Evolutionary conservation across 306 rosid species (phyloP), one percentile per base, ranked within the genome.

Genomic region (Inga laurina): DNA sequence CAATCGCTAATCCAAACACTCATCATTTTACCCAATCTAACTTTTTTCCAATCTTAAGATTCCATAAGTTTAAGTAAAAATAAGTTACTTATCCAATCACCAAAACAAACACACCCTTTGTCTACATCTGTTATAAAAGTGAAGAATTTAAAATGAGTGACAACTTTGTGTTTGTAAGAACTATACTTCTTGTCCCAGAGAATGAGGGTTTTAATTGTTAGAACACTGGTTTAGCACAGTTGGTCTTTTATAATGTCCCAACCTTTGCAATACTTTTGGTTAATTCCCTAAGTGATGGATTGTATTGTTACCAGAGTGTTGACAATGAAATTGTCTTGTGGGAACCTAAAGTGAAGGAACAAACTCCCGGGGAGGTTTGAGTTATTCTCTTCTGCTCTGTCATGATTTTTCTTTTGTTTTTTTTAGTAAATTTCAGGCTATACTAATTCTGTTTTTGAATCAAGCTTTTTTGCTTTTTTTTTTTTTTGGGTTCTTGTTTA

Each of bases 331-430:
- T 94, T 72, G 90, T 94, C 80, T 86, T 96, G 89, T 96, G 99
- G 99, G 99, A 94, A 78, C 97, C 98, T 44, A 92, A 88, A 91
- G 88, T 91, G 88, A 96, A 96, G 94, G 98, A 96, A 62, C 98
- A 96, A 76, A 86, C 92, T 77, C 95, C 97, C n/a, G 98, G 99
- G 66, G 97, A 92, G 98, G 99, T 94, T 43, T 86, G 84, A 79
- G 70, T 37, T 65, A 75, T 79, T 61, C 7, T 77, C 39, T 81
- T 56, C 68, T 56, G 39, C 54, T 16, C 79, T 83, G 74, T 80
- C 7, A 24, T 52, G 16, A 41, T 76, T 45, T 12, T 75, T 79
- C 57, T 18, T 35, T n/a, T 18, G 30, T n/a, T 76, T 52, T 69
- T 52, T 37, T 83, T 46, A n/a, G 43, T 54, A 10, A 48, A 77